Evolutionary conservation across 257 asterid genomes (phyloP).

Genomic region (Rubia yunnanensis): DNA sequence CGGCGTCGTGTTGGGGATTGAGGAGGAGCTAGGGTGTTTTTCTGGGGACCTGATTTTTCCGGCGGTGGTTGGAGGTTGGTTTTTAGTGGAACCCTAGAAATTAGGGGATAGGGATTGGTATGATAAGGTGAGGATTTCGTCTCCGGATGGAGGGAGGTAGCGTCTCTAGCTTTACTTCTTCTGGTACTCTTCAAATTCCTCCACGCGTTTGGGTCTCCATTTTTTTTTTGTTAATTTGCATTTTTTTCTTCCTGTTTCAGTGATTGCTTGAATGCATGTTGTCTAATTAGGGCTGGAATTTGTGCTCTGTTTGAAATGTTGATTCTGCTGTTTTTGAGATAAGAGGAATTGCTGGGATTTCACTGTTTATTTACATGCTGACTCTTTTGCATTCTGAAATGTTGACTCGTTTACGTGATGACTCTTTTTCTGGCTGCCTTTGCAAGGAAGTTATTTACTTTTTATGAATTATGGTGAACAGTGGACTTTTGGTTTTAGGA

Average conservation of each 20-base stretch:
- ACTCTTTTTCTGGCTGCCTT: neutral
- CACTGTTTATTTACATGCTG: neutral
- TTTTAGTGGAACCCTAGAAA: constrained; percentile 18
- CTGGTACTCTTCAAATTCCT: constrained; percentile 90
- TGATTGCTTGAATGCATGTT: neutral
- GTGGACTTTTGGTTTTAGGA: neutral
- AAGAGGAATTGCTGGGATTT: neutral
- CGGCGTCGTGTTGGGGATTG: neutral
- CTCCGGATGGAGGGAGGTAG: constrained; percentile 99
- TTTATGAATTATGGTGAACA: neutral
- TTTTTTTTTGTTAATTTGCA: neutral
- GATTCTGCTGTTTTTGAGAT: neutral
- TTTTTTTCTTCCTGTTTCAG: neutral
- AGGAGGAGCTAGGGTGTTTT: constrained; percentile 23
- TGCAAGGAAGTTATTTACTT: neutral
- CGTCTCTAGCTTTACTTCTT: constrained; percentile 72
- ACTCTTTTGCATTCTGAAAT: neutral
- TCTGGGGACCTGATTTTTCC: neutral
- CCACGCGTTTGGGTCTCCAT: constrained; percentile 8
- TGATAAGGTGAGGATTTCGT: constrained; percentile 71
- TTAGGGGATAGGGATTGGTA: constrained; percentile 25
- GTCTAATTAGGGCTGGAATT: neutral
- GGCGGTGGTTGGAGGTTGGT: neutral
- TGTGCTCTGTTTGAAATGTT: neutral
- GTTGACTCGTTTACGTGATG: neutral